Evolutionary conservation across 495 filamentous ascomycete genomes (phyloP).

Genomic region (Penicillium chermesinum): DNA sequence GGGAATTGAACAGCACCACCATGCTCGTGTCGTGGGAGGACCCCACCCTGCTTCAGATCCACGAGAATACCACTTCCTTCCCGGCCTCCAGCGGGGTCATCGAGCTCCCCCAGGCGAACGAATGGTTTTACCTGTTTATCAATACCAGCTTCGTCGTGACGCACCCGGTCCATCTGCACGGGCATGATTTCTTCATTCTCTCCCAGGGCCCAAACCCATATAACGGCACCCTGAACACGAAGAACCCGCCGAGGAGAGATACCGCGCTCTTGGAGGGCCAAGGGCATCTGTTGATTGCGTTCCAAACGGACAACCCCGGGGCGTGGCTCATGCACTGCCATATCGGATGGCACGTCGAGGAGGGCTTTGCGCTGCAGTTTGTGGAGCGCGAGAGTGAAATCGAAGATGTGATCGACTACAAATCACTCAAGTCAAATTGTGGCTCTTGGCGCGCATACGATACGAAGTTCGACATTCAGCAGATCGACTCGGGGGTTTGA

Average conservation of each 20-base stretch:
- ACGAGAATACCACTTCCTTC: conserved; percentile 13
- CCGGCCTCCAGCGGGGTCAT: conserved; percentile 12
- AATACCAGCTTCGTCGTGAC: conserved; percentile 16
- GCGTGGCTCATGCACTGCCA: conserved; percentile 12
- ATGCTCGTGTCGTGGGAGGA: conserved; percentile 21
- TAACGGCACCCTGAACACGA: neutral
- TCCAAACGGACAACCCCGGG: conserved; percentile 5
- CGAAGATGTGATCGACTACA: conserved; percentile 1
- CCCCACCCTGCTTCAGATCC: conserved; percentile 17
- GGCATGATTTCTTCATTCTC: conserved; percentile 22
- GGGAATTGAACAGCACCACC: conserved; percentile 20
- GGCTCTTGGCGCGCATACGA: conserved; percentile 3
- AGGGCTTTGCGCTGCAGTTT: conserved; percentile 9
- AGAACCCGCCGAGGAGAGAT: conserved; percentile 11
- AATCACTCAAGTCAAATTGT: conserved; percentile 14
- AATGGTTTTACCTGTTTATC: conserved; percentile 54
- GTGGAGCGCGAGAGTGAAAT: conserved; percentile 7
- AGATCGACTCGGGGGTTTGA: conserved; percentile 6
- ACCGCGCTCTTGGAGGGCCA: conserved; percentile 1
- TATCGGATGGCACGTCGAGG: conserved; percentile 9
- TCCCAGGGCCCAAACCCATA: conserved; percentile 10
- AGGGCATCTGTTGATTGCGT: conserved; percentile 6
- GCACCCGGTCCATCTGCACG: conserved; percentile 23
- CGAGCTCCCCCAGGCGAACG: conserved; percentile 43
- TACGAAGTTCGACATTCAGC: neutral